Evolutionary conservation across 169 alveolate genomes (phyloP).

Genomic region (Perkinsus marinus): DNA sequence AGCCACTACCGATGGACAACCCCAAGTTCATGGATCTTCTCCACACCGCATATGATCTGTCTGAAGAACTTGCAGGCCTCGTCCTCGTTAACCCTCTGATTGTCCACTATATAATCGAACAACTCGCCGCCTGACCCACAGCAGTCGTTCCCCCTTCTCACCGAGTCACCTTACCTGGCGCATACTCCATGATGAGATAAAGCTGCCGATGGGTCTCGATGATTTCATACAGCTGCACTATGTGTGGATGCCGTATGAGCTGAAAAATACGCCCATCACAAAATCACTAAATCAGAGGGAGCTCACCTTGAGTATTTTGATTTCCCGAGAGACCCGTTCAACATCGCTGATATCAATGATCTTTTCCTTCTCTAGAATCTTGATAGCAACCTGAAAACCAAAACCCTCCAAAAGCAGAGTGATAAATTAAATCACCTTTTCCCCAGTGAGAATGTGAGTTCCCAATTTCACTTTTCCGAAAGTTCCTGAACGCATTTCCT

Average conservation of each 20-base stretch:
- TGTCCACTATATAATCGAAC: constrained; percentile 70
- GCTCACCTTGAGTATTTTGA: constrained; percentile 45
- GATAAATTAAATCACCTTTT: constrained; percentile 50
- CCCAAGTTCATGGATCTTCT: constrained; percentile 55
- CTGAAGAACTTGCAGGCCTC: constrained; percentile 49
- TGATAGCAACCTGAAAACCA: constrained; percentile 20
- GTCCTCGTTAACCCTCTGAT: constrained; percentile 45
- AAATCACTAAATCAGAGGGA: not conserved
- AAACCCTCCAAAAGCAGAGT: constrained; percentile 37
- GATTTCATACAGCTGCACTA: constrained; percentile 55
- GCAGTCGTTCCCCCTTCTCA: not conserved
- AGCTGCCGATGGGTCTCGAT: constrained; percentile 59
- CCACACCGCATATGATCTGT: constrained; percentile 68
- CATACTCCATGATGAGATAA: constrained; percentile 73
- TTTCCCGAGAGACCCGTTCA: constrained; percentile 73
- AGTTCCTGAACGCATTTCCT: constrained; percentile 42
- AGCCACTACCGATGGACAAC: constrained; percentile 65
- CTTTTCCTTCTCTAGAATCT: constrained; percentile 45
- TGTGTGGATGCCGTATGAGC: constrained; percentile 37
- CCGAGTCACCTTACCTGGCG: constrained; percentile 10
- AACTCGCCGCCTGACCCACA: constrained; percentile 59
- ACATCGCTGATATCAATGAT: constrained; percentile 67
- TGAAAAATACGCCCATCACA: not conserved
- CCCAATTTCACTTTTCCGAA: constrained; percentile 78
- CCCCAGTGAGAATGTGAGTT: constrained; percentile 65